A percentile compares a stretch with the other conserved stretches of the same genome.
Evolutionary conservation across 108 stramenopile species (phyloP).

Genomic region (Discostella stelligeroides): DNA sequence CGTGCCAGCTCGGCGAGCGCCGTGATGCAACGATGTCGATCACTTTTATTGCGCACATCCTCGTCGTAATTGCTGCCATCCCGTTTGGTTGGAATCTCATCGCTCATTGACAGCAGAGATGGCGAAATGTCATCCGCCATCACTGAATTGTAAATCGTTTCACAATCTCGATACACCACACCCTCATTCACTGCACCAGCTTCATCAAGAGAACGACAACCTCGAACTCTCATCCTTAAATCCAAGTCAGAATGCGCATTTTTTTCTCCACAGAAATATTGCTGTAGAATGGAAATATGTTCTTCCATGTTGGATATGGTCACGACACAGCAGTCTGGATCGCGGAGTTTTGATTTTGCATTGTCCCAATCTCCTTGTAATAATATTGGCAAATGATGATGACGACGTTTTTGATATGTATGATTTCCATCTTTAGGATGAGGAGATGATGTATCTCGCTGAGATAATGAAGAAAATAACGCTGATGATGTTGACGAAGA

Average conservation of each 20-base stretch:
- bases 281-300: constrained; percentile 33
- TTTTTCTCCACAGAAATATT: constrained; percentile 41
- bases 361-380: constrained; percentile 22
- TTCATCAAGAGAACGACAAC: constrained; percentile 2
- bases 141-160: constrained; percentile 29
- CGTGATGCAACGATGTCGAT: constrained; percentile 31
- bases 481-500: not conserved
- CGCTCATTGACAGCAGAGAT: constrained; percentile 6
- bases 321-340: constrained; percentile 51
- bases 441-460: not conserved
- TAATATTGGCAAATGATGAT: not conserved
- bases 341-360: constrained; percentile 43
- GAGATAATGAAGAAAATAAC: not conserved
- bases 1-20: constrained; percentile 46
- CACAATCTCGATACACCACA: constrained; percentile 41
- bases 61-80: not conserved
- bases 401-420: not conserved
- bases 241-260: constrained; percentile 49
- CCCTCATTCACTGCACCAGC: not conserved
- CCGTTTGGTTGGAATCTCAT: not conserved
- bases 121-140: constrained; percentile 25
- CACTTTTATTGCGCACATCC: not conserved
- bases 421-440: not conserved
- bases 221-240: constrained; percentile 49
- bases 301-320: constrained; percentile 32